Percentiles rank a stretch among this genome's conserved stretches.
phyloP scores from a whole-genome alignment of 2,329 filamentous ascomycete genomes.

The Pseudogymnoascus sp. region DNA sequence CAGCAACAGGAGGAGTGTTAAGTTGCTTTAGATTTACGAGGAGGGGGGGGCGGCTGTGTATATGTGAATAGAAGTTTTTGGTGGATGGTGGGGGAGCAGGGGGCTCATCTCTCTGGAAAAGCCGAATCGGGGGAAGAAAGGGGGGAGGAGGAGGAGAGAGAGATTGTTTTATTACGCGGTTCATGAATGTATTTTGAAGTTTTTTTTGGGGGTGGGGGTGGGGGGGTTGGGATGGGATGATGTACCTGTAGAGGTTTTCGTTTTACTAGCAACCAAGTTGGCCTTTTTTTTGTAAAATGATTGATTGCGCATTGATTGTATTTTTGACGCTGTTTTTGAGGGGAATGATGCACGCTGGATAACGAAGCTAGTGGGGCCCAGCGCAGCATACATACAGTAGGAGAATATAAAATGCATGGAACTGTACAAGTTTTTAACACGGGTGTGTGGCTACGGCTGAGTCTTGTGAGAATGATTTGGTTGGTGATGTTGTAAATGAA shows the following conservation, averaged over 20 bases:
- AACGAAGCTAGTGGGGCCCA: not conserved
- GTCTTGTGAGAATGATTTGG: not conserved
- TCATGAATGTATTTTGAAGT: constrained; percentile 5
- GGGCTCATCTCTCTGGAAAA: constrained; percentile 3
- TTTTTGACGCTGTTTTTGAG: not conserved
- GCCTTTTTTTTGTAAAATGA: not conserved
- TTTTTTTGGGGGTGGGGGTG: not conserved
- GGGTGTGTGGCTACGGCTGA: not conserved
- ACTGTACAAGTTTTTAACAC: not conserved
- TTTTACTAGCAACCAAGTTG: constrained; percentile 7
- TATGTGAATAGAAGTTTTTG: constrained; percentile 2
- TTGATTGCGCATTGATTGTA: not conserved
- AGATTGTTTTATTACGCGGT: constrained; percentile 3
- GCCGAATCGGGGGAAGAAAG: not conserved
- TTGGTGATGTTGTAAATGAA: no score
- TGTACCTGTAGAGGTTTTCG: constrained; percentile 5
- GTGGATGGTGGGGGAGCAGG: not conserved
- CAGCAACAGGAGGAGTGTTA: not conserved
- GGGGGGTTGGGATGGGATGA: not conserved
- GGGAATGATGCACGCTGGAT: not conserved
- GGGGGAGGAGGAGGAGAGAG: not conserved
- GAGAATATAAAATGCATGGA: not conserved
- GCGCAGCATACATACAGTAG: not conserved
- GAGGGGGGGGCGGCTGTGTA: not conserved
- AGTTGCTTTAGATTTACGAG: constrained; percentile 2